Percentiles rank a stretch among this genome's conserved stretches.
Evolutionary conservation across 306 rosid genomes (phyloP).

Genomic region (Pueraria montana): DNA sequence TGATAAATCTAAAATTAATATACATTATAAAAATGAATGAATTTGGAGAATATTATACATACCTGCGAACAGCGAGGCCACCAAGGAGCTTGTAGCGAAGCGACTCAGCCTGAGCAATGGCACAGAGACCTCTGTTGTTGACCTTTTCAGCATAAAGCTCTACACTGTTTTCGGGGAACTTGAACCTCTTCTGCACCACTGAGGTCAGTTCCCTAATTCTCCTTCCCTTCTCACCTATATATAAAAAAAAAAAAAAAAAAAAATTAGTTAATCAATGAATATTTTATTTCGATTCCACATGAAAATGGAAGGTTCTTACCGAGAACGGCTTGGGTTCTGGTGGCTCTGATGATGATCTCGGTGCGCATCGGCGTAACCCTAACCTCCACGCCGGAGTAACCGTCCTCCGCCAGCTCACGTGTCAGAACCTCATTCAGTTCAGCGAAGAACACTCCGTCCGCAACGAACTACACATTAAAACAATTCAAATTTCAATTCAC

Average conservation of each 20-base stretch:
- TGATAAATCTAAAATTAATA: not conserved
- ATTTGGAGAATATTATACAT: not conserved
- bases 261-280: not conserved
- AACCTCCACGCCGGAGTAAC: constrained; percentile 37
- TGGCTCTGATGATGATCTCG: constrained; percentile 29
- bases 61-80: too few species aligned
- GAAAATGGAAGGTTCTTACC: not conserved
- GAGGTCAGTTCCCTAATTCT: too few species aligned
- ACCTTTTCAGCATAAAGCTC: too few species aligned
- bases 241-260: too few species aligned
- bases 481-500: not conserved
- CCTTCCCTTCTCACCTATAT: too few species aligned
- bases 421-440: constrained; percentile 33
- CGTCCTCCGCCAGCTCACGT: constrained; percentile 19
- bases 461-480: not conserved
- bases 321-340: constrained; percentile 27
- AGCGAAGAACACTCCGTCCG: constrained; percentile 26
- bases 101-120: too few species aligned
- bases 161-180: too few species aligned
- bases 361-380: constrained; percentile 37
- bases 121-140: too few species aligned
- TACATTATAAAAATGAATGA: too few species aligned
- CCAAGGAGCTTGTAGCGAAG: too few species aligned
- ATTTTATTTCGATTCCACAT: not conserved
- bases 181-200: too few species aligned